Evolutionary conservation across 108 stramenopile genomes (phyloP), one percentile per base, ranked within the genome.

Genomic region (Licmophora abbreviata): DNA sequence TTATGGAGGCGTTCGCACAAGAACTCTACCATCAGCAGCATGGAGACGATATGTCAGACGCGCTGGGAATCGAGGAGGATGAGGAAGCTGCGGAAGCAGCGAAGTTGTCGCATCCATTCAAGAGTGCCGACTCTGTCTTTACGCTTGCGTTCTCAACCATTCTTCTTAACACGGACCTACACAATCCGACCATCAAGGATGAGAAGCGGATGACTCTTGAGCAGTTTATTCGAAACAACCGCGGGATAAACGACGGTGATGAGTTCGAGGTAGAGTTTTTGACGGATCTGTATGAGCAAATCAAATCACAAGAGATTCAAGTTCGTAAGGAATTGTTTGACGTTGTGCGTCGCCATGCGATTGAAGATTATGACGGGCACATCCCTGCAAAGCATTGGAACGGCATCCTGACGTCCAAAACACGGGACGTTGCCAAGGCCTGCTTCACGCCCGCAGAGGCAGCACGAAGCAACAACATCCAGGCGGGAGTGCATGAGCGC

Each of bases 1-100:
- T 98, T 37, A 95, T 98, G 95, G 95, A 96, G 48, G 83, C 86
- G 6, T 96, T 98, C 54, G 81, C 93, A 4, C 62, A 71, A 29
- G 68, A 85, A 59, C 66, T 80, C 21, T 93, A 77, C 61, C 57
- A 63, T 22, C 76, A 72, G 15, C 77, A 81, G 51, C 69, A 50
- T 12, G 4, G 33, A 50, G 28, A 29, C 3, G 21, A 26, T 4
- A 6, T 6, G 2, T 22, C 45, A 6, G n/a, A n/a, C n/a, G n/a
- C n/a, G n/a, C 1, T 33, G 34, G 10, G 24, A 4, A 26, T 25
- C 38, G 3, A 3, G 2, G 34, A 35, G 12, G 34, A 12, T 35
- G 11, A 23, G 24, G 44, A 45, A 25, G 18, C 59, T 15, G 57
- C 58, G 11, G 52, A 63, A 26, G 51, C 48, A 42, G 53, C 32